phyloP scores from a whole-genome alignment of 257 asterid species.

The Cynanchum wilfordii region DNA sequence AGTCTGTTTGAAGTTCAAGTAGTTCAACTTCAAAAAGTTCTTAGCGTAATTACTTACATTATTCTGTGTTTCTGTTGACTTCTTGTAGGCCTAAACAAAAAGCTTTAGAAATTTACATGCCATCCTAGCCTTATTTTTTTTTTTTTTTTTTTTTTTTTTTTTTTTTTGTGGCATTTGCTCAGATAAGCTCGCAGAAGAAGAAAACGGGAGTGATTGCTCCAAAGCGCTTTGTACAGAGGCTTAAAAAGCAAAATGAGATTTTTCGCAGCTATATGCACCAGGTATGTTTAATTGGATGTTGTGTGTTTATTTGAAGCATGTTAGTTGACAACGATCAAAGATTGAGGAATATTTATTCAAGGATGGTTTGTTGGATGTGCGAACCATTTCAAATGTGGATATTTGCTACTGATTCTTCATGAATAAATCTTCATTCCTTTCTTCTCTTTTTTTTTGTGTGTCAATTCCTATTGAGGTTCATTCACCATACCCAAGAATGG shows the following conservation, averaged over 20 bases:
- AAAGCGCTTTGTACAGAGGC: constrained; percentile 85
- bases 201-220: constrained; percentile 93
- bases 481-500: no score
- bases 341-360: background rate
- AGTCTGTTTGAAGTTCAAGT: background rate
- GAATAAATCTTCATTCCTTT: background rate
- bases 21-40: background rate
- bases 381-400: background rate
- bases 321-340: background rate
- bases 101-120: background rate
- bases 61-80: background rate
- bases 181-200: constrained; percentile 89
- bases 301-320: background rate
- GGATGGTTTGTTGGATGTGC: background rate
- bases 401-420: background rate
- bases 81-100: background rate
- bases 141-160: background rate
- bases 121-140: background rate
- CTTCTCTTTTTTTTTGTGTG: background rate
- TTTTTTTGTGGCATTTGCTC: constrained; percentile 14
- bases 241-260: constrained; percentile 81
- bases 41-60: background rate
- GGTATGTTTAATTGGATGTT: constrained; percentile 36
- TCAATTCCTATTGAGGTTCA: background rate
- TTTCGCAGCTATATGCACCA: constrained; percentile 97